Base-by-base conservation (phyloP, 805 yeast genomes). In the Suhomyces emberorum region DNA sequence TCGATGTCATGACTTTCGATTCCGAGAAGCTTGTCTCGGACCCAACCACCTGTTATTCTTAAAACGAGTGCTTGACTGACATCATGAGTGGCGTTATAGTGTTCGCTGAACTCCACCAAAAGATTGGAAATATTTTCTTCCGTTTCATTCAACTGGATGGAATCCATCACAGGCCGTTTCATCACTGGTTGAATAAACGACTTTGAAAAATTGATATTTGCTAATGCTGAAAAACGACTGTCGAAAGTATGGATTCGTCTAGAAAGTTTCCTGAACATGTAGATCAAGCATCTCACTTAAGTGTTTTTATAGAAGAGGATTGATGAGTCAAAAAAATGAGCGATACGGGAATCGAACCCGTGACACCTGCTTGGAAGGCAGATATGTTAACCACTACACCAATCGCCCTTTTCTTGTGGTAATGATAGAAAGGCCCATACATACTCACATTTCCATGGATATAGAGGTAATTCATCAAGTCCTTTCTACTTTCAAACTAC, bases 1-100 rank as follows among this genome's bases (percentile, higher is more conserved):
- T 93, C 99, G 20, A 93, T 69, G 57, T 93, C 99, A 53, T 91
- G 80, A 28, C 91, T 81, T 15, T 77, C 78, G 31, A 73, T 71
- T 0, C 95, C 95, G 20, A 93, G 65, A 19, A 93, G 65, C 61
- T 93, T 93, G 59, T 93, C 98, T 49, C 98, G 74, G 2, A 93
- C 98, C 98, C 98, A 91, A 0, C 98, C 98, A 23, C 98, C 98
- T 0, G 97, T 89, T 47, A 93, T 85, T 42, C 98, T 60, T 10
- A 85, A 68, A 29, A 73, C 81, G 7, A 82, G 55, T n/a, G 44
- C 51, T 32, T 51, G 42, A 11, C 39, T 38, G n/a, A 31, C 30
- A 15, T 35, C 29, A 10, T 34, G 35, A 3, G 41, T 31, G 9
- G 44, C 17, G 42, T 72, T 70, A 46, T 70, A 65, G 30, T 52